Evolutionary conservation across 2,329 filamentous ascomycete species (phyloP), one percentile per base, ranked within the genome.

Genomic region (Tolypocladium ophioglossoides): DNA sequence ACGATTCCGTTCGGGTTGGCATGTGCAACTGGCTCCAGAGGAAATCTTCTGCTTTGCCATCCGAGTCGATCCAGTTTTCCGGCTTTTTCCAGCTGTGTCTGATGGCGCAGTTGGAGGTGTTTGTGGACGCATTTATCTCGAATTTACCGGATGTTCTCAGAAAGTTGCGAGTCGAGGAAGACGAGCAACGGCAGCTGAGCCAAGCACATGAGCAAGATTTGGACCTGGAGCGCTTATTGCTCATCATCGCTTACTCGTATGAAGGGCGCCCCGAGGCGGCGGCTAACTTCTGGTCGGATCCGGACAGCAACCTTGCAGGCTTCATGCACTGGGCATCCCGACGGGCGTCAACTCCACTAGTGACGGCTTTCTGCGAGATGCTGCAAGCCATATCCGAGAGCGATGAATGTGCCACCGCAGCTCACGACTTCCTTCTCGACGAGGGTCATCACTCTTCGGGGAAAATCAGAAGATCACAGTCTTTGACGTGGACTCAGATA

Each of bases 251-350:
- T 4, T 96, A 94, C 65, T 83, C 91, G 5, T 99, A 92, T 64
- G 89, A 97, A 64, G 84, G 86, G 34, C 86, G 91, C 38, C 82
- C 87, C 18, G 89, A 96, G 52, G 87, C 90, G 30, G 89, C 91
- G 11, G 83, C 89, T 64, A 87, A 85, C 48, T 97, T 97, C 62
- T 99, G 94, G 94, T 81, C 82, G 35, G 91, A 96, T 65, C 84
- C 87, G 2, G 94, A 99, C 63, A 91, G 91, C 65, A 96, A 96
- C 61, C 75, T 99, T 35, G 89, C 91, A 58, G 94, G 94, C 0
- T 99, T 99, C 66, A 79, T 99, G 67, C 89, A 95, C 59, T 99
- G 94, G 94, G 89, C 91, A n/a, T 96, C 94, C 4, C 86, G 90
- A 61, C 81, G 94, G 62, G 91, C 95, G 57, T 96, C 95, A 0